Conservation (phyloP, 108 stramenopile genomes). For the Skeletonema potamos region DNA sequence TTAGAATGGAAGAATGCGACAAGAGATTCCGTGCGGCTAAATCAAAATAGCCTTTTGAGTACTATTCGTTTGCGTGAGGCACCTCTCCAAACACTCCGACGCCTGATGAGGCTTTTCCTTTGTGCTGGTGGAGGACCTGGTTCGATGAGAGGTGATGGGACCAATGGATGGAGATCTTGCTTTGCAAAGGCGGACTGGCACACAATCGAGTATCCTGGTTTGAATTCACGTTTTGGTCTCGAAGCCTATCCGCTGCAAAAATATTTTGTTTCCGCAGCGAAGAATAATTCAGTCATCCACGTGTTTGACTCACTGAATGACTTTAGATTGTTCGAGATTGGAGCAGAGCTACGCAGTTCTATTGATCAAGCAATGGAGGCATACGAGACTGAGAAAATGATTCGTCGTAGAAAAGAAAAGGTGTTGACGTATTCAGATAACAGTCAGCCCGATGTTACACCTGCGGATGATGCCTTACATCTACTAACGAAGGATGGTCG, state of each 20-base stretch:
- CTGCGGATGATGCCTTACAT: slow-evolving; percentile 6
- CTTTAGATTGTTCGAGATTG: slow-evolving; percentile 34
- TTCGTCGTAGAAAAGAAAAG: slow-evolving; percentile 16
- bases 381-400: slow-evolving; percentile 26
- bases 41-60: not conserved
- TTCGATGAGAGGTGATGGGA: slow-evolving; percentile 75
- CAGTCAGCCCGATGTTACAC: not conserved
- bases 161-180: slow-evolving; percentile 65
- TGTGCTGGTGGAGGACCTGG: slow-evolving; percentile 80
- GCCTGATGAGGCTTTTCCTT: slow-evolving; percentile 62
- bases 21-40: not conserved
- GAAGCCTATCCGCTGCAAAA: slow-evolving; percentile 33
- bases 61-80: slow-evolving; percentile 62
- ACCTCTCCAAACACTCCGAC: slow-evolving; percentile 53
- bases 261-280: slow-evolving; percentile 1
- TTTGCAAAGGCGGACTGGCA: slow-evolving; percentile 51
- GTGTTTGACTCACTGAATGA: slow-evolving; percentile 17
- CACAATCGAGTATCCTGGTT: slow-evolving; percentile 63
- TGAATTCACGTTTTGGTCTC: slow-evolving; percentile 64
- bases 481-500: slow-evolving; percentile 29
- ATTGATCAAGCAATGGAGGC: slow-evolving; percentile 21
- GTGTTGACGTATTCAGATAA: not conserved
- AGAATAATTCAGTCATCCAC: not conserved
- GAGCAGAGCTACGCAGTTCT: slow-evolving; percentile 39
- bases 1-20: slow-evolving; percentile 10